Conservation (phyloP, 2,329 filamentous ascomycete species). For the Clonostachys rosea region DNA sequence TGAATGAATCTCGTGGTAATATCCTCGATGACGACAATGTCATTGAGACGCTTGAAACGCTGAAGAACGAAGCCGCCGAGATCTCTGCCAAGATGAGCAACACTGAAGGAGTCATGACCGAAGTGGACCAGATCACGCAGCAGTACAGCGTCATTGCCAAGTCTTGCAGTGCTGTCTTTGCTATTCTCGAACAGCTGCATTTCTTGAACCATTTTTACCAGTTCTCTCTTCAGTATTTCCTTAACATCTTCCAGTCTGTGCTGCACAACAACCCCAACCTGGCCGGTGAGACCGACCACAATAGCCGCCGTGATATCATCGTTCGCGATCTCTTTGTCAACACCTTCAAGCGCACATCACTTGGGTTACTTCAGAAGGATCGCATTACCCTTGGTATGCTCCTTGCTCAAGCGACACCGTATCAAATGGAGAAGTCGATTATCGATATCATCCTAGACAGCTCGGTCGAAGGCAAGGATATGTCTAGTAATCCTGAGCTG, state of each 20-base stretch:
- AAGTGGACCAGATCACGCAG: slow-evolving; percentile 92
- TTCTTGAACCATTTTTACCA: slow-evolving; percentile 99
- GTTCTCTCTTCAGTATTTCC: slow-evolving; percentile 97
- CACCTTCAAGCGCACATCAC: slow-evolving; percentile 87
- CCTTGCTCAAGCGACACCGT: slow-evolving; percentile 91
- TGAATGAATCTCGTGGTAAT: slow-evolving; percentile 96
- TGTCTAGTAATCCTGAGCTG: slow-evolving; percentile 63
- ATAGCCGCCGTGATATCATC: slow-evolving; percentile 80
- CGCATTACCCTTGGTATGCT: slow-evolving; percentile 92
- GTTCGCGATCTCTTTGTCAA: slow-evolving; percentile 88
- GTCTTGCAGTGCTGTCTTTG: slow-evolving; percentile 96
- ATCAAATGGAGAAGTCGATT: slow-evolving; percentile 86
- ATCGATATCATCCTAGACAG: slow-evolving; percentile 85
- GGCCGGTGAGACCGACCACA: slow-evolving; percentile 66
- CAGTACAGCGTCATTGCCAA: slow-evolving; percentile 91
- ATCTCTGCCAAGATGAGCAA: slow-evolving; percentile 95
- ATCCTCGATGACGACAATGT: slow-evolving; percentile 98
- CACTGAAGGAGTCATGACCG: slow-evolving; percentile 96
- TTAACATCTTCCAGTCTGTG: slow-evolving; percentile 94
- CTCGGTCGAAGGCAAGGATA: slow-evolving; percentile 68
- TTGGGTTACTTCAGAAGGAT: slow-evolving; percentile 90
- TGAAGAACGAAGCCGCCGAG: slow-evolving; percentile 96
- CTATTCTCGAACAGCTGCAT: slow-evolving; percentile 92
- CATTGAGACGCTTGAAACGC: slow-evolving; percentile 93
- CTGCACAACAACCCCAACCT: slow-evolving; percentile 75